Percentiles rank a stretch among this genome's conserved stretches.
Evolutionary conservation across 345 rosid species (phyloP).

Genomic region (Raphanus sativus): DNA sequence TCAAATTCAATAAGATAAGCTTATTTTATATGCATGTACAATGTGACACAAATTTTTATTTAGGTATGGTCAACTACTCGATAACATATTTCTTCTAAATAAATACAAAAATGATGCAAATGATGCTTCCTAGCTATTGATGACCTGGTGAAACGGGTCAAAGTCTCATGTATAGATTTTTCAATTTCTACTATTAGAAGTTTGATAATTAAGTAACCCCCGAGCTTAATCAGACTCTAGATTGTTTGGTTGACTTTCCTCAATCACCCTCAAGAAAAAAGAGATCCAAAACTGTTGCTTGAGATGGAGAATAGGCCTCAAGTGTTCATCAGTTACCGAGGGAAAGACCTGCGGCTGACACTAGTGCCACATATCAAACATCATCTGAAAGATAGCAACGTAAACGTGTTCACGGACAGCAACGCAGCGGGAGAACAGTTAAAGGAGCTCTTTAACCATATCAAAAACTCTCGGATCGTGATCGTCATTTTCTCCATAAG

Average conservation of each 20-base stretch:
- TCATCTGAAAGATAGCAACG: neutral
- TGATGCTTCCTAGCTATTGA: neutral
- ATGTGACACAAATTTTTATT: neutral
- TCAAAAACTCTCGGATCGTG: neutral
- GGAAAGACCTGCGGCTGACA: neutral
- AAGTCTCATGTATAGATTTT: no score
- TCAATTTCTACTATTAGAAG: neutral
- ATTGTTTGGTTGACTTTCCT: neutral
- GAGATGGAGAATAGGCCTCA: neutral
- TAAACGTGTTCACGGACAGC: slow-evolving; percentile 29
- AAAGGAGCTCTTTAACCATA: neutral
- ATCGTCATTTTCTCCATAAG: neutral
- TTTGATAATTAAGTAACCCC: neutral
- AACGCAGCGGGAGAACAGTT: neutral
- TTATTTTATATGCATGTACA: neutral
- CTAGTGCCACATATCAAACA: slow-evolving; percentile 4
- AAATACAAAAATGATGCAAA: neutral
- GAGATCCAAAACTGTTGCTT: neutral
- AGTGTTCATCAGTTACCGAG: slow-evolving; percentile 22
- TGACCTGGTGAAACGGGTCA: neutral
- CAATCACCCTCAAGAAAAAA: neutral
- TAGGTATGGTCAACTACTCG: neutral
- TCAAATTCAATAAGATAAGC: neutral
- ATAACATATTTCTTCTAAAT: neutral
- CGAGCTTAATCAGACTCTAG: neutral